Conservation (phyloP, 345 rosid species). For the Acer campestre region DNA sequence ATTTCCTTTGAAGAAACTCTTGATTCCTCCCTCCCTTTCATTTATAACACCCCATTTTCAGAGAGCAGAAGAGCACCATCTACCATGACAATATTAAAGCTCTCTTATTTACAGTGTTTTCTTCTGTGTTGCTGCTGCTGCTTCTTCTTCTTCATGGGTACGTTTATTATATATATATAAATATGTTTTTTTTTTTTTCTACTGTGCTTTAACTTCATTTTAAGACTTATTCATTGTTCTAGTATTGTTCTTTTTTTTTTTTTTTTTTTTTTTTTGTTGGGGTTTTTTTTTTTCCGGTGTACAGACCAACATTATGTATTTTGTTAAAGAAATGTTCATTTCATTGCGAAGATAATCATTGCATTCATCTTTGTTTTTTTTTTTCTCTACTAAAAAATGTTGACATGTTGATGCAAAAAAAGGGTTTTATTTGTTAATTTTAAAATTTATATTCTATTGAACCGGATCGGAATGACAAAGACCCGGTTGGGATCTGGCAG, state of each 20-base stretch:
- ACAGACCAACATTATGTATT: not conserved
- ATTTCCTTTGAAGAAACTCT: slow-evolving; percentile 37
- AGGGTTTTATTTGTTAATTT: too few relatives aligned
- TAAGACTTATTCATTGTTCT: not conserved
- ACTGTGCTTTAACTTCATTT: not conserved
- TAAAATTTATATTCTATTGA: too few relatives aligned
- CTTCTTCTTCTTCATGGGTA: slow-evolving; percentile 34
- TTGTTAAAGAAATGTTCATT: not conserved
- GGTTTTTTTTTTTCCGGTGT: too few relatives aligned
- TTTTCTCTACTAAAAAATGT: too few relatives aligned
- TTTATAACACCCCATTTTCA: slow-evolving; percentile 9
- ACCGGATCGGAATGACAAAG: too few relatives aligned
- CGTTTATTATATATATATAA: not conserved
- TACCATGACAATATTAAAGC: slow-evolving; percentile 25
- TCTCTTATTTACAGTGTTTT: slow-evolving; percentile 22
- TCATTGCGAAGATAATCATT: too few relatives aligned
- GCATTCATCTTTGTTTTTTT: not conserved
- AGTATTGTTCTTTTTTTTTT: not conserved
- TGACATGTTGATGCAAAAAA: too few relatives aligned
- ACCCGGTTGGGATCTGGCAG: too few relatives aligned
- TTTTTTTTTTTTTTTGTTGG: too few relatives aligned
- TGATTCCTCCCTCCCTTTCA: slow-evolving; percentile 30
- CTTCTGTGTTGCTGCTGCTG: slow-evolving; percentile 22
- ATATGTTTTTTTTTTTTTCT: not conserved
- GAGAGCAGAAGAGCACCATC: not conserved